phyloP scores from a whole-genome alignment of 495 filamentous ascomycete species.

The Tuber calosporum region DNA sequence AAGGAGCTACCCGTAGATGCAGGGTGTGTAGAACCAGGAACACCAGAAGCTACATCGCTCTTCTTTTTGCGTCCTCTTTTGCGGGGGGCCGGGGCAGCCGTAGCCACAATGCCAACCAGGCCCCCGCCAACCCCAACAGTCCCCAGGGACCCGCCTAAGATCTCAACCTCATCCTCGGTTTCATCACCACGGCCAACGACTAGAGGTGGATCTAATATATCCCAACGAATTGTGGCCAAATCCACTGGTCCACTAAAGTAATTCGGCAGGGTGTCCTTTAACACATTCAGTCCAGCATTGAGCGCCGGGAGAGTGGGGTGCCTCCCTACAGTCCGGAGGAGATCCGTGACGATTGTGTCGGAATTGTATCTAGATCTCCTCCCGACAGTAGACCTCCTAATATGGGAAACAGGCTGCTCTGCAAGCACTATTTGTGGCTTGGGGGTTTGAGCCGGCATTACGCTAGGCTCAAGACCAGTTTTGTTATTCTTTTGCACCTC shows the following conservation, averaged over 20 bases:
- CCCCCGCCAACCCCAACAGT: slow-evolving; percentile 9
- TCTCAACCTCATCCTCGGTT: slow-evolving; percentile 17
- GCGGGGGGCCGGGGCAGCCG: slow-evolving; percentile 4
- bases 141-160: background rate
- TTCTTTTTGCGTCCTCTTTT: background rate
- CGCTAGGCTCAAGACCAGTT: background rate
- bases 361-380: slow-evolving; percentile 24
- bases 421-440: background rate
- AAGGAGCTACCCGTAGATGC: background rate
- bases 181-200: slow-evolving; percentile 9
- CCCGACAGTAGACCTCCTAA: background rate
- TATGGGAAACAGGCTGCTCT: background rate
- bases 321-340: slow-evolving; percentile 55
- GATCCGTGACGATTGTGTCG: slow-evolving; percentile 58
- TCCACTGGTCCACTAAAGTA: slow-evolving; percentile 49
- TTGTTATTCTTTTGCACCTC: background rate
- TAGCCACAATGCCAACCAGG: slow-evolving; percentile 4
- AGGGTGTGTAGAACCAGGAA: background rate
- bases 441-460: background rate
- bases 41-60: background rate
- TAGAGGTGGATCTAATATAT: slow-evolving; percentile 54
- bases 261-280: slow-evolving; percentile 45
- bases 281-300: slow-evolving; percentile 54
- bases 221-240: slow-evolving; percentile 60
- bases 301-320: slow-evolving; percentile 53